Evolutionary conservation across 768 basidiomycete species (phyloP).

Genomic region (Pulveroboletus sp.): DNA sequence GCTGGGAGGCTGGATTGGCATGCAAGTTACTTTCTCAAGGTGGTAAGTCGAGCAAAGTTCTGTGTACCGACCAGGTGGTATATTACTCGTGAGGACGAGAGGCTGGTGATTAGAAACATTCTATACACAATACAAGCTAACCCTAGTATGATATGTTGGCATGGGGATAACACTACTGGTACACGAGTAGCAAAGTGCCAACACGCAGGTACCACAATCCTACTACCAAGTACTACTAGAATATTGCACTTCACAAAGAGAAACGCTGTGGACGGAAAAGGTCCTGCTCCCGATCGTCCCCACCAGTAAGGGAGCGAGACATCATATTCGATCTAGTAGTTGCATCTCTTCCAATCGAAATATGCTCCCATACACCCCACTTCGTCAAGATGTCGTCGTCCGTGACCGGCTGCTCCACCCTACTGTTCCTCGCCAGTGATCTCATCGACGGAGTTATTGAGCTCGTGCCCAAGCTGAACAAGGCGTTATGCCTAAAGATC

Average conservation of each 20-base stretch:
- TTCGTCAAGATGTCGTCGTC: conserved; percentile 17
- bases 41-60: background rate
- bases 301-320: background rate
- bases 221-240: background rate
- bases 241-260: background rate
- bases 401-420: background rate
- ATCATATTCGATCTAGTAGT: background rate
- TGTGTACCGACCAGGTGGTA: background rate
- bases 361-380: conserved; percentile 20
- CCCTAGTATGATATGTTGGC: too few relatives aligned
- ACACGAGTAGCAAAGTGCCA: too few relatives aligned
- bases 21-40: background rate
- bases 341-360: background rate
- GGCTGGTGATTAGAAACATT: background rate
- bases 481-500: conserved; percentile 9
- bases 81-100: background rate
- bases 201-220: background rate
- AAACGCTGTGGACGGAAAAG: background rate
- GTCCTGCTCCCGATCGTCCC: background rate
- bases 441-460: conserved; percentile 1
- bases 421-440: background rate
- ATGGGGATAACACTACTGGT: background rate
- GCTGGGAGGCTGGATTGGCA: too few relatives aligned
- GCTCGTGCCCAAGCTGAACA: conserved; percentile 4
- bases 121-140: too few relatives aligned